These are phyloP conservation scores for Russula brevipes DNA, from an alignment of 768 basidiomycete species.

Conservation along the genomic window DNA sequence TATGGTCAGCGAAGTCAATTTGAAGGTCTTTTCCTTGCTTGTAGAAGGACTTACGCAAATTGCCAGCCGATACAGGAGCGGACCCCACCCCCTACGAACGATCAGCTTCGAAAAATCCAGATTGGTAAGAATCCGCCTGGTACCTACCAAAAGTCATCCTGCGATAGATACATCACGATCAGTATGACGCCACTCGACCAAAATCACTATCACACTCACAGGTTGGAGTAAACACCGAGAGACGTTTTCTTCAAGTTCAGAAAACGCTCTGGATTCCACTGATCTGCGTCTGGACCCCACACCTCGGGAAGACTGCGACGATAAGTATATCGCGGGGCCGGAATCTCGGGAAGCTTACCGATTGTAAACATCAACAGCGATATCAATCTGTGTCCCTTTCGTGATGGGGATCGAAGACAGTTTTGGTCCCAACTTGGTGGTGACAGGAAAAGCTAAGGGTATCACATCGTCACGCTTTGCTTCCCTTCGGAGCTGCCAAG, in stretches of 20 bases:
- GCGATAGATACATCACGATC: neutral
- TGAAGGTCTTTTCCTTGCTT: neutral
- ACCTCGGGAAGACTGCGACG: constrained; percentile 3
- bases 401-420: constrained; percentile 1
- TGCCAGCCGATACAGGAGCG: constrained; percentile 5
- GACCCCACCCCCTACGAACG: neutral
- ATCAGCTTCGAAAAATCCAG: no score
- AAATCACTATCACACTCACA: neutral
- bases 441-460: constrained; percentile 19
- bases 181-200: neutral
- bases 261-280: constrained; percentile 7
- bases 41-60: neutral
- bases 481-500: neutral
- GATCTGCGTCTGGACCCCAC: constrained; percentile 5
- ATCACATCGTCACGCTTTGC: constrained; percentile 24
- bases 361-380: neutral
- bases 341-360: neutral
- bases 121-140: neutral
- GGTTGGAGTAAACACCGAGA: neutral
- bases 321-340: neutral
- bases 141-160: constrained; percentile 10
- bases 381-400: constrained; percentile 3
- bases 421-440: neutral
- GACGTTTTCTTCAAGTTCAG: neutral
- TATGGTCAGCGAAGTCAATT: neutral